A percentile compares a stretch with the other conserved stretches of the same genome.
phyloP scores from a whole-genome alignment of 164 flowering plant genomes.

The Macadamia tetraphylla region DNA sequence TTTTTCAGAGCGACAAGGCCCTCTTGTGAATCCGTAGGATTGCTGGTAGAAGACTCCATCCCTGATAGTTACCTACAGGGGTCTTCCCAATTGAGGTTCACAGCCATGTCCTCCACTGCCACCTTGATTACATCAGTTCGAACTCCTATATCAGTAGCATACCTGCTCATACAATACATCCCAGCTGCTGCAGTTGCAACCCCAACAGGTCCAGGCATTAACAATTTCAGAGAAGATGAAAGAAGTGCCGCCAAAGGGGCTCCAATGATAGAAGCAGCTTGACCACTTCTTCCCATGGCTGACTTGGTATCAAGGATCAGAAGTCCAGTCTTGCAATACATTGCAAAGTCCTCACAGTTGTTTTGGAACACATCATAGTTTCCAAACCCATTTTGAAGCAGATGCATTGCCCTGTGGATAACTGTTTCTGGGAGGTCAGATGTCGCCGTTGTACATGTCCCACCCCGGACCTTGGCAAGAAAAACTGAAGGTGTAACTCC shows the following conservation, averaged over 20 bases:
- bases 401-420: constrained; percentile 88
- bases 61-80: constrained; percentile 16
- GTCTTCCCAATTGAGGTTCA: constrained; percentile 55
- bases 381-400: constrained; percentile 95
- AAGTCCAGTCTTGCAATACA: constrained; percentile 96
- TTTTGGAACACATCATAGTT: constrained; percentile 78
- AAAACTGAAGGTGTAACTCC: constrained; percentile 65
- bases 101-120: constrained; percentile 83
- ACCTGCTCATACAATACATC: constrained; percentile 86
- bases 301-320: constrained; percentile 44
- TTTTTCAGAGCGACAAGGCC: background rate
- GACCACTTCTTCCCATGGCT: constrained; percentile 88
- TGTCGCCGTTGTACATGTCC: constrained; percentile 87
- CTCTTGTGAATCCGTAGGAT: background rate
- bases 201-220: constrained; percentile 79
- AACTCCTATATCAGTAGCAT: constrained; percentile 92
- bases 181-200: constrained; percentile 85
- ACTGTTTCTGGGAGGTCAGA: constrained; percentile 66
- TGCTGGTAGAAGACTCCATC: constrained; percentile 8
- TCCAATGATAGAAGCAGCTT: constrained; percentile 79
- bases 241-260: constrained; percentile 92
- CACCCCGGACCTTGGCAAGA: constrained; percentile 88
- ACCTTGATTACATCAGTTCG: constrained; percentile 87
- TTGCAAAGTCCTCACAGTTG: constrained; percentile 95
- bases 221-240: constrained; percentile 71